These are phyloP conservation scores for Rhizodiscina lignyota DNA, from an alignment of 495 filamentous ascomycete genomes.

Conservation along the genomic window DNA sequence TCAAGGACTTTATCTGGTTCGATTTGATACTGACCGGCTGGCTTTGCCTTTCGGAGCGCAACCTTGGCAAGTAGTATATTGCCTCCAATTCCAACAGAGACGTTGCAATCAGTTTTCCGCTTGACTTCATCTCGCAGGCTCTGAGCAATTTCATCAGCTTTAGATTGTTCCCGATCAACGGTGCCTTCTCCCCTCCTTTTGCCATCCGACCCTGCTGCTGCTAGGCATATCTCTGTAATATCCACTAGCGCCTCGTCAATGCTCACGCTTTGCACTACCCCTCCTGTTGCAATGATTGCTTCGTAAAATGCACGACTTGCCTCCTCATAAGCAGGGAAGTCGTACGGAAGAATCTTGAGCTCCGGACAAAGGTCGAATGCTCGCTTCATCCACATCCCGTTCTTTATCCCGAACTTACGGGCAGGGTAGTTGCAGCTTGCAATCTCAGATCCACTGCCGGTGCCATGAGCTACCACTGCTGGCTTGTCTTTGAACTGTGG, in stretches of 20 bases:
- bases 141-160: constrained; percentile 57
- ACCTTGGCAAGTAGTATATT: constrained; percentile 87
- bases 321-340: constrained; percentile 87
- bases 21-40: constrained; percentile 80
- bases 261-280: constrained; percentile 84
- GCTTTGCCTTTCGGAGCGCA: constrained; percentile 81
- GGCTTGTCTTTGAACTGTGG: constrained; percentile 70
- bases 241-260: constrained; percentile 89
- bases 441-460: constrained; percentile 77
- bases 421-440: constrained; percentile 95
- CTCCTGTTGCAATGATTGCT: constrained; percentile 61
- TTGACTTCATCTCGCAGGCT: constrained; percentile 51
- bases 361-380: constrained; percentile 72
- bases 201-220: constrained; percentile 50
- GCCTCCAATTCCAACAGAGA: constrained; percentile 86
- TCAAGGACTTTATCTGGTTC: constrained; percentile 61
- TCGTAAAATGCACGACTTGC: constrained; percentile 79
- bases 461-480: constrained; percentile 75
- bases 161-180: constrained; percentile 65
- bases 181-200: constrained; percentile 51
- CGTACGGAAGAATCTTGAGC: constrained; percentile 75
- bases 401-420: constrained; percentile 70
- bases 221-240: constrained; percentile 47
- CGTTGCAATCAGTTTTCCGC: constrained; percentile 59
- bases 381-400: constrained; percentile 97